Conservation (phyloP, 192 early-diverging fungal genomes). For the Backusella circina region DNA sequence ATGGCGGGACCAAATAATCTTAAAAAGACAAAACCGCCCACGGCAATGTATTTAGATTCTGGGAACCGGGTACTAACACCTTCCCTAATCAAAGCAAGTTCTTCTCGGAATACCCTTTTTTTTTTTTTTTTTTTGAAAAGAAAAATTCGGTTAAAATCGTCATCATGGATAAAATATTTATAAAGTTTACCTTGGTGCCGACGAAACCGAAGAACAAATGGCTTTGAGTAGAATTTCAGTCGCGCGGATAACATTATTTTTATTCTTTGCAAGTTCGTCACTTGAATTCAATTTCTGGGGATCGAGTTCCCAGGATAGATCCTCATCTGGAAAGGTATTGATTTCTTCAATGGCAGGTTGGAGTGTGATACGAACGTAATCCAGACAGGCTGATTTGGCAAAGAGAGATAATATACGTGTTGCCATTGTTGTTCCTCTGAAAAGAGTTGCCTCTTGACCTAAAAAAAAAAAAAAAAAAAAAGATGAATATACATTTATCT, state of each 20-base stretch:
- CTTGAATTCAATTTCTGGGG: slow-evolving; percentile 65
- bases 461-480: neutral
- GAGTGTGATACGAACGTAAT: slow-evolving; percentile 79
- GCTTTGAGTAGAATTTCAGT: slow-evolving; percentile 75
- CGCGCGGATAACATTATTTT: slow-evolving; percentile 70
- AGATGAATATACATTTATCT: neutral
- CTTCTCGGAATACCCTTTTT: slow-evolving; percentile 60
- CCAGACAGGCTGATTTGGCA: slow-evolving; percentile 70
- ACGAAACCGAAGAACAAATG: slow-evolving; percentile 65
- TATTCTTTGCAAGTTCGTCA: slow-evolving; percentile 65
- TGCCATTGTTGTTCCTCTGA: slow-evolving; percentile 88
- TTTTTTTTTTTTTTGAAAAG: neutral
- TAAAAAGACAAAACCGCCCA: slow-evolving; percentile 93
- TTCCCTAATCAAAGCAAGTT: slow-evolving; percentile 74
- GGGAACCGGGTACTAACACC: slow-evolving; percentile 79
- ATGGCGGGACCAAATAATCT: slow-evolving; percentile 94
- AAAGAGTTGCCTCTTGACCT: slow-evolving; percentile 65
- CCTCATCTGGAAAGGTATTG: slow-evolving; percentile 34
- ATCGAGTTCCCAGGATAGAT: slow-evolving; percentile 83
- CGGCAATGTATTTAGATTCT: slow-evolving; percentile 77
- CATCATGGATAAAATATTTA: neutral
- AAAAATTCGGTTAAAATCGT: neutral
- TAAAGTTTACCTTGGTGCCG: slow-evolving; percentile 52
- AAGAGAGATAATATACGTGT: slow-evolving; percentile 79
- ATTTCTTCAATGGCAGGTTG: slow-evolving; percentile 63